Percentiles rank a stretch among this genome's conserved stretches.
These are phyloP conservation scores for Anthracocystis setariae DNA, from an alignment of 1,284 basidiomycete species.

Conservation along the genomic window DNA sequence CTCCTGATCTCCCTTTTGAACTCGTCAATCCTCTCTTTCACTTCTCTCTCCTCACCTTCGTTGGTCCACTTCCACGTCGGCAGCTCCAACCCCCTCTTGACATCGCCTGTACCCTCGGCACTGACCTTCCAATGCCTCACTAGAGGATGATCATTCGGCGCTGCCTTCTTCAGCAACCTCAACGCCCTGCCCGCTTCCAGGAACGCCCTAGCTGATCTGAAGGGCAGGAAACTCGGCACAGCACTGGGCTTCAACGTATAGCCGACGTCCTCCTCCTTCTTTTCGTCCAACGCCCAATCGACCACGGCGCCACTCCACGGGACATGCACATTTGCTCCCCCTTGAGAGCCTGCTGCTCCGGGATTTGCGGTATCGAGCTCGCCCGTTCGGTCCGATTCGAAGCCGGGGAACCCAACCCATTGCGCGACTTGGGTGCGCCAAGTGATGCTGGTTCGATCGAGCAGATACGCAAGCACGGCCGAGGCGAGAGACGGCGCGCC, in stretches of 20 bases:
- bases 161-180: slow-evolving; percentile 52
- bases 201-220: slow-evolving; percentile 42
- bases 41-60: slow-evolving; percentile 5
- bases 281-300: slow-evolving; percentile 52
- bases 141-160: slow-evolving; percentile 51
- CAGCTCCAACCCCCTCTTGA: slow-evolving; percentile 9
- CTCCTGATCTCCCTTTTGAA: slow-evolving; percentile 35
- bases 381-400: slow-evolving; percentile 32
- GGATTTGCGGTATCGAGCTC: slow-evolving; percentile 29
- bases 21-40: slow-evolving; percentile 26
- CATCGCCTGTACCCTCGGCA: not conserved
- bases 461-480: slow-evolving; percentile 38
- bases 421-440: slow-evolving; percentile 44
- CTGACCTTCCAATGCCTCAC: slow-evolving; percentile 33
- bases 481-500: slow-evolving; percentile 27
- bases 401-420: slow-evolving; percentile 57
- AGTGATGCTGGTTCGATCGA: slow-evolving; percentile 39
- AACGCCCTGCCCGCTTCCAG: slow-evolving; percentile 54
- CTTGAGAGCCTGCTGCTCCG: slow-evolving; percentile 1
- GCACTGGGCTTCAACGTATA: slow-evolving; percentile 51
- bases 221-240: slow-evolving; percentile 44
- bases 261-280: slow-evolving; percentile 53
- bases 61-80: slow-evolving; percentile 45
- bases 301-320: slow-evolving; percentile 53
- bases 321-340: slow-evolving; percentile 5